Evolutionary conservation across 2,329 filamentous ascomycete genomes (phyloP).

Genomic region (Alternaria sp.): DNA sequence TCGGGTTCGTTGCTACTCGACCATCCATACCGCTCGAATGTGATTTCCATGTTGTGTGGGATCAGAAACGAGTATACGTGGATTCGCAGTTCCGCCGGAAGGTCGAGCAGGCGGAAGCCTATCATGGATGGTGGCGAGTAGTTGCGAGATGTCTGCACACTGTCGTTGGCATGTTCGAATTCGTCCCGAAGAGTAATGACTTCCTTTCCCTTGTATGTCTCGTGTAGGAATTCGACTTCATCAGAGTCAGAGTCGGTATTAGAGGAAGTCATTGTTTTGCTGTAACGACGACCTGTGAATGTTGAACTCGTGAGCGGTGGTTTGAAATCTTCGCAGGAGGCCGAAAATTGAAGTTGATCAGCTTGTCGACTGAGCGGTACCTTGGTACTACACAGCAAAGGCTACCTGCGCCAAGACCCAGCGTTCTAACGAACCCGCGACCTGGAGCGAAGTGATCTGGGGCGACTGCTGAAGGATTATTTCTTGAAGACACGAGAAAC

Average conservation of each 20-base stretch:
- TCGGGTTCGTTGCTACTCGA: background rate
- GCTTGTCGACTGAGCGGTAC: background rate
- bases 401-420: background rate
- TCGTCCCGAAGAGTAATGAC: background rate
- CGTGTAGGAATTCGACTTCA: conserved; percentile 1
- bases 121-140: background rate
- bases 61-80: conserved; percentile 18
- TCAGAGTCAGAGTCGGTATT: background rate
- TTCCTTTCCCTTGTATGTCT: background rate
- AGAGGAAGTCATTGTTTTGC: background rate
- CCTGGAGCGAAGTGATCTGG: background rate
- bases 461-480: background rate
- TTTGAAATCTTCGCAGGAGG: background rate
- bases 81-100: conserved; percentile 25
- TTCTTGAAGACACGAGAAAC: background rate
- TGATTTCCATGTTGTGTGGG: conserved; percentile 10
- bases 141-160: background rate
- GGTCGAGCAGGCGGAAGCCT: conserved; percentile 19
- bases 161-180: background rate
- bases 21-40: background rate
- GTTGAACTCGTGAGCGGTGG: background rate
- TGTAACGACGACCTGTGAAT: background rate
- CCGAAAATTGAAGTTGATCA: background rate
- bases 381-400: background rate
- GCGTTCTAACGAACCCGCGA: background rate